phyloP scores from a whole-genome alignment of 495 filamentous ascomycete genomes.

The Lasiosphaeria hispida region DNA sequence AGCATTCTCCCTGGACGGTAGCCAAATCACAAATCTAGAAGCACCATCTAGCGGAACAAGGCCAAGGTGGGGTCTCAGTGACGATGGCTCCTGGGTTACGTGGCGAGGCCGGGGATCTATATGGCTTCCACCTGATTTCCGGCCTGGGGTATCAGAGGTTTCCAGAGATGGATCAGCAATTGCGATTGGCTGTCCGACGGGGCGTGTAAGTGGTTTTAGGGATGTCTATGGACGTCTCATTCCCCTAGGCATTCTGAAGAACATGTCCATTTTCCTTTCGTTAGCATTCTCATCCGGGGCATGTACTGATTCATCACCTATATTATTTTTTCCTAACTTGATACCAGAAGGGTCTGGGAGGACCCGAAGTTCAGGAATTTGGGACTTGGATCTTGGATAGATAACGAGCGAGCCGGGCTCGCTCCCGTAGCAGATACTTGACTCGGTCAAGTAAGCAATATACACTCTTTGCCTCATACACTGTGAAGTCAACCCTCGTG shows the following conservation, averaged over 20 bases:
- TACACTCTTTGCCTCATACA: too few species aligned
- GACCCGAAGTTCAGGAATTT: conserved; percentile 1
- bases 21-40: too few species aligned
- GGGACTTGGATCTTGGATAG: background rate
- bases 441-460: too few species aligned
- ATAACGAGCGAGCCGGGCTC: too few species aligned
- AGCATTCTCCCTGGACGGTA: too few species aligned
- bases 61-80: background rate
- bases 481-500: too few species aligned
- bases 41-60: background rate
- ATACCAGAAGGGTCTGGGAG: background rate
- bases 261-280: background rate
- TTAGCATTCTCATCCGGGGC: background rate
- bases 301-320: background rate
- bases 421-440: too few species aligned
- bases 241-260: background rate
- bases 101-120: conserved; percentile 2
- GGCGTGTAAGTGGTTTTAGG: background rate
- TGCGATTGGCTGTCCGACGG: background rate
- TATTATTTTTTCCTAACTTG: background rate
- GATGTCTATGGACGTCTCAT: conserved; percentile 2
- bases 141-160: background rate
- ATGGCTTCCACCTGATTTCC: conserved; percentile 6
- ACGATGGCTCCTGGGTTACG: background rate
- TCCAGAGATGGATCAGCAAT: conserved; percentile 5